Evolutionary conservation across 2,329 filamentous ascomycete species (phyloP), one percentile per base, ranked within the genome.

Genomic region (Zymoseptoria pseudotritici): DNA sequence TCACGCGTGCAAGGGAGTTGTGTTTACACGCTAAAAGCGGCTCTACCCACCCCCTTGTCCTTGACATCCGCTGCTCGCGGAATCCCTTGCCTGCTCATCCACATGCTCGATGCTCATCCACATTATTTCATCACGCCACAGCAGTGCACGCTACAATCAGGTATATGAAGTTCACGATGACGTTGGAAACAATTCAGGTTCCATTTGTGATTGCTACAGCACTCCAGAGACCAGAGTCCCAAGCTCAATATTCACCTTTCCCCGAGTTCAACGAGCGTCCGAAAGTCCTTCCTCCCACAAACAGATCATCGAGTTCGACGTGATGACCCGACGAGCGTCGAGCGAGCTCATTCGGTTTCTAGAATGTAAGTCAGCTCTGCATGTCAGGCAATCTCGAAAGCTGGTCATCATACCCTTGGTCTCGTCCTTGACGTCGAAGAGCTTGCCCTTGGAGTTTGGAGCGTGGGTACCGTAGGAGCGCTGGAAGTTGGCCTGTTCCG

Each of bases 391-490:
- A 17, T n/a, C 17, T n/a, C 36, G 17, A 17, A 46, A 46, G 36
- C 36, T 46, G 36, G 11, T 46, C 13, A 7, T 46, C 17, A n/a
- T 46, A 46, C 36, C 26, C 24, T 56, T 59, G 53, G 50, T 21
- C 46, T 46, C 24, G 51, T 54, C 51, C 26, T 52, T 22, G 2
- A 29, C 46, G 22, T n/a, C 54, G 57, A 29, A 52, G n/a, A 60
- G 22, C 49, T 54, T 56, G 51, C 58, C 58, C 54, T 60, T 60
- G 21, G 54, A 53, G 54, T 60, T 60, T 3, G 58, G 31, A 26
- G 54, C 58, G 22, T 60, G 54, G 29, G 58, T 60, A 21, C 54
- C 54, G 49, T 60, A 60, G 21, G 58, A 53, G 46, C 58, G 54
- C 21, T 57, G 54, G 11, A 53, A 19, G 46, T 60, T 57, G 31